phyloP scores from a whole-genome alignment of 2,329 filamentous ascomycete genomes.

The Neofusicoccum cordaticola region DNA sequence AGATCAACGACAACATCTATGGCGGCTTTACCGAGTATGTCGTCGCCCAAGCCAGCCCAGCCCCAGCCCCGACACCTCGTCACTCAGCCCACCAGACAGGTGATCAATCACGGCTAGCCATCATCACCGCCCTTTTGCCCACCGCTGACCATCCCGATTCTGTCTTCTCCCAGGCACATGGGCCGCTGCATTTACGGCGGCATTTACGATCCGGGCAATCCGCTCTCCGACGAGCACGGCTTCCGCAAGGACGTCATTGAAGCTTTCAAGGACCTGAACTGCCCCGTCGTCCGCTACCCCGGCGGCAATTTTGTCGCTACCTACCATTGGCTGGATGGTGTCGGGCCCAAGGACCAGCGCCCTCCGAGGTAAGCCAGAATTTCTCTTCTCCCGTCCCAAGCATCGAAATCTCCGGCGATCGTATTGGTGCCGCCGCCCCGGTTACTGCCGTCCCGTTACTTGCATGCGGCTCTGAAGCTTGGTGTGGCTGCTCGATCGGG shows the following conservation, averaged over 20 bases:
- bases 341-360: constrained; percentile 69
- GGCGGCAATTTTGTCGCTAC: constrained; percentile 83
- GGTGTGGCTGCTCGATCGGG: background rate
- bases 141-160: background rate
- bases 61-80: background rate
- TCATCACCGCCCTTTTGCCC: constrained; percentile 24
- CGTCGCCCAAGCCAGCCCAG: background rate
- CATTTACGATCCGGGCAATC: constrained; percentile 74
- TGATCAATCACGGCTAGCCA: constrained; percentile 6
- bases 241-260: constrained; percentile 77
- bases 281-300: constrained; percentile 76
- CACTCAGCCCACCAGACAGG: constrained; percentile 1
- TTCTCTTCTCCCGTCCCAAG: background rate
- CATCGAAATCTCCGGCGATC: background rate
- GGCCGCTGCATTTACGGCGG: constrained; percentile 85
- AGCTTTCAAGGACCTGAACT: constrained; percentile 68
- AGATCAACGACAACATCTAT: constrained; percentile 79
- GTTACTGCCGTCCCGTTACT: background rate
- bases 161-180: constrained; percentile 65
- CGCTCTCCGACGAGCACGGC: constrained; percentile 69
- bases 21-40: constrained; percentile 78
- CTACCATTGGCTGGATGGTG: constrained; percentile 80
- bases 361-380: constrained; percentile 49
- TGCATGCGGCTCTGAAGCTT: constrained; percentile 10
- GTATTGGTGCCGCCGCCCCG: background rate